Evolutionary conservation across 208 protist species (phyloP).

Genomic region (Leishmania aethiopica): DNA sequence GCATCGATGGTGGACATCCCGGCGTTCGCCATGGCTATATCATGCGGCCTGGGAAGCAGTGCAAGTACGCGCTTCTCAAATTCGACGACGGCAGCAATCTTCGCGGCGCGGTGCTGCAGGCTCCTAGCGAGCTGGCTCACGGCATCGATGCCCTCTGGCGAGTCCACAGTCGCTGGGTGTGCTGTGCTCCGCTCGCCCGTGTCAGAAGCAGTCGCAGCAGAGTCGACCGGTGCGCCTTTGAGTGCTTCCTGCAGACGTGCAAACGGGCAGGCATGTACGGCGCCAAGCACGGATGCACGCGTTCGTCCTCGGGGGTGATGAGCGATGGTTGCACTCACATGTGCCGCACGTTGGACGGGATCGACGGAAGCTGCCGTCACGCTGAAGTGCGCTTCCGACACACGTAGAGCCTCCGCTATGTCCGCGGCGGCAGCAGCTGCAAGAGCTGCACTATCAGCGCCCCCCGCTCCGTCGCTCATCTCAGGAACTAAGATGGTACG

Average conservation of each 20-base stretch:
- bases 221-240: background rate
- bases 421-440: background rate
- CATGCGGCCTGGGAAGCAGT: background rate
- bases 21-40: background rate
- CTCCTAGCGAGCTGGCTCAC: background rate
- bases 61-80: background rate
- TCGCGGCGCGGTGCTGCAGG: background rate
- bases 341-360: background rate
- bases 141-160: background rate
- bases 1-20: background rate
- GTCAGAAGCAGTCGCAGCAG: background rate
- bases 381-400: background rate
- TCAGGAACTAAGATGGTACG: conserved; percentile 1
- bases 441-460: background rate
- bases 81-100: background rate
- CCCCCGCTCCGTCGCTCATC: background rate
- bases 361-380: background rate
- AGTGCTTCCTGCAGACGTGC: background rate
- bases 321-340: background rate
- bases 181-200: background rate
- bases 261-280: background rate
- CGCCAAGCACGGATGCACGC: background rate
- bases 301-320: background rate
- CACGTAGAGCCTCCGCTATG: conserved; percentile 1
- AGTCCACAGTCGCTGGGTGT: background rate